Percentiles rank a stretch among this genome's conserved stretches.
Evolutionary conservation across 2,329 filamentous ascomycete species (phyloP).

Genomic region (Alternaria gaisen): DNA sequence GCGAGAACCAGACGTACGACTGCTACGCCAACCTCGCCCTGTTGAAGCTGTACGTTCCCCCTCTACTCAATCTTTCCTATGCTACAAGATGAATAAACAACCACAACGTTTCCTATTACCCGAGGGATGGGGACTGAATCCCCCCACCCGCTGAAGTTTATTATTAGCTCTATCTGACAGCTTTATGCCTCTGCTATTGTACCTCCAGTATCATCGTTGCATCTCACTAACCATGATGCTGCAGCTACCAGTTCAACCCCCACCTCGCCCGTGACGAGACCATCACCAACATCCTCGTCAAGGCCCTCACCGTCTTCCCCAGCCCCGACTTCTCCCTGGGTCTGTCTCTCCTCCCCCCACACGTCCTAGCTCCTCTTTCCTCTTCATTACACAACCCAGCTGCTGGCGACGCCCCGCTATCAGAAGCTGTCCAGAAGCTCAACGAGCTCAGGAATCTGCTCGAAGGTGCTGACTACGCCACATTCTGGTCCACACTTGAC

Average conservation of each 20-base stretch:
- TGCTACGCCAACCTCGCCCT: constrained; percentile 96
- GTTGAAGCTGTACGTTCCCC: constrained; percentile 83
- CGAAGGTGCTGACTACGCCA: constrained; percentile 86
- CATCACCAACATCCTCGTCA: constrained; percentile 98
- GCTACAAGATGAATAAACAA: constrained; percentile 74
- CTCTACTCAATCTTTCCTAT: constrained; percentile 15
- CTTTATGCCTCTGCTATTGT: constrained; percentile 11
- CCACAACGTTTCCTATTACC: constrained; percentile 99
- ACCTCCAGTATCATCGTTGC: constrained; percentile 2
- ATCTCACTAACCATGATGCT: constrained; percentile 24
- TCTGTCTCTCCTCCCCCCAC: constrained; percentile 90
- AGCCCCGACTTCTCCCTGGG: constrained; percentile 93
- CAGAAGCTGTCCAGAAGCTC: constrained; percentile 91
- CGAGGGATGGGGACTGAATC: constrained; percentile 71
- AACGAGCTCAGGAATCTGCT: constrained; percentile 85
- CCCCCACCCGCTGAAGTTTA: constrained; percentile 71
- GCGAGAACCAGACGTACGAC: constrained; percentile 93
- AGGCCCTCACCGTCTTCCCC: constrained; percentile 96
- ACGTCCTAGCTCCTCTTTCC: constrained; percentile 71
- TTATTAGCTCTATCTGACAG: constrained; percentile 80
- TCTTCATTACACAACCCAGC: constrained; percentile 59
- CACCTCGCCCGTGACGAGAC: constrained; percentile 96
- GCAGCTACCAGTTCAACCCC: constrained; percentile 98
- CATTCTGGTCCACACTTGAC: constrained; percentile 93
- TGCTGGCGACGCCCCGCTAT: constrained; percentile 72